These are phyloP conservation scores for Delonix regia DNA, from an alignment of 306 rosid species.

Conservation along the genomic window DNA sequence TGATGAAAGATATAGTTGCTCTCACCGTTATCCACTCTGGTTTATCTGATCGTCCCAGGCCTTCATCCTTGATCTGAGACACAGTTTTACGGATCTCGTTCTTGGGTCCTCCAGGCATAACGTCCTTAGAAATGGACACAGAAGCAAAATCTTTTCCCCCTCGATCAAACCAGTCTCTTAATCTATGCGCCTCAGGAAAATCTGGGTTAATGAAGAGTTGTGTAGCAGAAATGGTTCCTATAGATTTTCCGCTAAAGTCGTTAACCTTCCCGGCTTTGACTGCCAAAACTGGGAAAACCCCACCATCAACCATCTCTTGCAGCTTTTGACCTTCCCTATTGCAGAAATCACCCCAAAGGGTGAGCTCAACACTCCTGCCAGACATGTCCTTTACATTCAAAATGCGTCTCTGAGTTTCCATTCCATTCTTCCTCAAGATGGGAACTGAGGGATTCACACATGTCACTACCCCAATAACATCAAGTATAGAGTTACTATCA, in stretches of 20 bases:
- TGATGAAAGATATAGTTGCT: slow-evolving; percentile 82
- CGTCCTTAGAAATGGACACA: slow-evolving; percentile 78
- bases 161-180: slow-evolving; percentile 83
- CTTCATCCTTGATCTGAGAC: slow-evolving; percentile 94
- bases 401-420: slow-evolving; percentile 94
- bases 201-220: slow-evolving; percentile 92
- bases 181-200: slow-evolving; percentile 62
- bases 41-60: slow-evolving; percentile 88
- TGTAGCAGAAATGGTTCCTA: slow-evolving; percentile 87
- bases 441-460: slow-evolving; percentile 88
- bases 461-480: slow-evolving; percentile 79
- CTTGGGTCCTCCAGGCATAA: slow-evolving; percentile 61
- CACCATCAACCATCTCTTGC: slow-evolving; percentile 70
- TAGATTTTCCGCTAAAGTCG: slow-evolving; percentile 89
- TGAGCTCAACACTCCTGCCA: slow-evolving; percentile 78
- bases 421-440: slow-evolving; percentile 93
- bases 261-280: slow-evolving; percentile 91
- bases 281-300: slow-evolving; percentile 76
- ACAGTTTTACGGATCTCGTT: slow-evolving; percentile 85
- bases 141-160: slow-evolving; percentile 76
- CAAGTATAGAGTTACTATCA: slow-evolving; percentile 78
- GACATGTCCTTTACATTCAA: slow-evolving; percentile 83
- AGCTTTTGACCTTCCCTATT: slow-evolving; percentile 91
- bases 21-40: slow-evolving; percentile 94
- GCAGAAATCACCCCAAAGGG: slow-evolving; percentile 97